Conservation (phyloP, 495 filamentous ascomycete species). For the Tuber borchii region DNA sequence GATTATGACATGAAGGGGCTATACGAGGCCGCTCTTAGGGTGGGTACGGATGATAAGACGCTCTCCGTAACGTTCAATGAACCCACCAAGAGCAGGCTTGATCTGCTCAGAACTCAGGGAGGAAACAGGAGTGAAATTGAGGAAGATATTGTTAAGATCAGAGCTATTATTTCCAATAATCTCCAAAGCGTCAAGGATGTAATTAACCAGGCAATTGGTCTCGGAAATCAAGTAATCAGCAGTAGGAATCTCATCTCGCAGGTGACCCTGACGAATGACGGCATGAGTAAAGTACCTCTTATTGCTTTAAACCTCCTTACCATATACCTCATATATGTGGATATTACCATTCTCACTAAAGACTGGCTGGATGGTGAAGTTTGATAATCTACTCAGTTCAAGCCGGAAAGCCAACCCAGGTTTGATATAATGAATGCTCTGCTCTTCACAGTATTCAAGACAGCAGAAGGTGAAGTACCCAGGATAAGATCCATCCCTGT, state of each 20-base stretch:
- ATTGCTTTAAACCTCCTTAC: conserved; percentile 87
- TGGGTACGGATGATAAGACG: conserved; percentile 95
- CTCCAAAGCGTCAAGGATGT: conserved; percentile 94
- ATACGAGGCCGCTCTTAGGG: conserved; percentile 71
- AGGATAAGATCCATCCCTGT: conserved; percentile 88
- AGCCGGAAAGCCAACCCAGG: conserved; percentile 96
- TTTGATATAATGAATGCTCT: conserved; percentile 93
- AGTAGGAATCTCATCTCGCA: conserved; percentile 95
- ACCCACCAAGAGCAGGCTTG: conserved; percentile 86
- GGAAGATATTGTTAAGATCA: conserved; percentile 99
- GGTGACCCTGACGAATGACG: conserved; percentile 81
- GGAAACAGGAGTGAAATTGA: conserved; percentile 96
- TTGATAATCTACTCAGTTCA: conserved; percentile 83
- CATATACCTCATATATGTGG: conserved; percentile 93
- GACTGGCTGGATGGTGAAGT: conserved; percentile 94
- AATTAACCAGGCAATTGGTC: conserved; percentile 90
- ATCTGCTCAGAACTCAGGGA: conserved; percentile 83
- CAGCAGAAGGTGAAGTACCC: conserved; percentile 98
- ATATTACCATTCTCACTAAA: conserved; percentile 99
- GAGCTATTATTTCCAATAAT: conserved; percentile 99
- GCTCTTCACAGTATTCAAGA: conserved; percentile 78
- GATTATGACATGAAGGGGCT: conserved; percentile 92
- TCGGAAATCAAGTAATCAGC: conserved; percentile 95
- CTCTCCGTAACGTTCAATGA: conserved; percentile 91
- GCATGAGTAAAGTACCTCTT: conserved; percentile 98